Base-by-base conservation (phyloP, 2,329 filamentous ascomycete species). In the Penicillium sp. region DNA sequence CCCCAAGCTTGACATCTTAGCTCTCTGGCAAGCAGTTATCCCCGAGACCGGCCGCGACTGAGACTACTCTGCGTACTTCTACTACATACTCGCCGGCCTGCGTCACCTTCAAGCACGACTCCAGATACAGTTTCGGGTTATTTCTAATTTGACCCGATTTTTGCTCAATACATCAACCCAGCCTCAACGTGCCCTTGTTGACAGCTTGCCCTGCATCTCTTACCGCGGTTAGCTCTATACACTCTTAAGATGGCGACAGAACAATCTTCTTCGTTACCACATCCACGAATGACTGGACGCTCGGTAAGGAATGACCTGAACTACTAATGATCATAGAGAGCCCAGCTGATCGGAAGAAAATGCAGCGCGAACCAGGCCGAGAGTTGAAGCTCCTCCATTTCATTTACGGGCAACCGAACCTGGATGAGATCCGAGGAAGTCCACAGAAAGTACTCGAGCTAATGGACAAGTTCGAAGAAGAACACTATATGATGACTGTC, bases 401-500 rank as follows among this genome's bases (percentile, higher is more conserved):
- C 67, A 77, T 93, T 51, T 88, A 87, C 70, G 75, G 72, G 50
- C 83, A 84, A 33, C 79, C 84, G 1, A 78, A 87, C 55, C 72
- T 90, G 24, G 82, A 87, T 2, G 75, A 84, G 48, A 80, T 92
- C 51, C 80, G 86, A 47, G 85, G 83, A 18, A 85, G 83, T 18
- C 89, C 89, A 0, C 67, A 80, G 14, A 81, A 80, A 52, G 82
- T 93, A 1, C 77, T 92, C 0, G 77, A 80, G 23, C 84, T 84
- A 24, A 91, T 93, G 69, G 88, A 93, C 65, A 83, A 88, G 48
- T 93, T 81, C 70, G 84, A 77, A 11, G 75, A 83, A 39, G 80
- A 83, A 57, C 89, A 87, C 68, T 89, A 87, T 59, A 81, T 93
- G 48, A 93, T 93, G 87, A 93, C 92, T 60, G 84, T 94, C 2